phyloP scores from a whole-genome alignment of 1,139 yeast species.

The Debaryomycetaceae sp. region DNA sequence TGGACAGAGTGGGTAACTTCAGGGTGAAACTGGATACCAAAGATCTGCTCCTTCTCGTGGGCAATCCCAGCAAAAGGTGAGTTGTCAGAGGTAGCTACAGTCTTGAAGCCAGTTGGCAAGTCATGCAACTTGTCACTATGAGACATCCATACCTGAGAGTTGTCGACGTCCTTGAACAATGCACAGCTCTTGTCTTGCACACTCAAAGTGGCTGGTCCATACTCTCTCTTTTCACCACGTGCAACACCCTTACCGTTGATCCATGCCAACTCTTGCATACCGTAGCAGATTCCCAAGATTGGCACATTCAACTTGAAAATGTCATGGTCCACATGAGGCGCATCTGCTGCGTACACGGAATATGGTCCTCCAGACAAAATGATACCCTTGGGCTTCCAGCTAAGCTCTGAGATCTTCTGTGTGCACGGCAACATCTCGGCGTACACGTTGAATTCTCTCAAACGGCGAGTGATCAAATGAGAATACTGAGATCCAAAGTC shows the following conservation, averaged over 20 bases:
- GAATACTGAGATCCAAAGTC: slow-evolving; percentile 99
- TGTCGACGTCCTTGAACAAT: slow-evolving; percentile 82
- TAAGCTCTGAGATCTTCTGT: slow-evolving; percentile 85
- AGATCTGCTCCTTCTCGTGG: slow-evolving; percentile 68
- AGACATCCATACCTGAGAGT: slow-evolving; percentile 98
- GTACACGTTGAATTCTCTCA: slow-evolving; percentile 95
- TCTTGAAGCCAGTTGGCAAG: slow-evolving; percentile 83
- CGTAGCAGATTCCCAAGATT: slow-evolving; percentile 95
- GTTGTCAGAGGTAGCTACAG: slow-evolving; percentile 88
- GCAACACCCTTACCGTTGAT: slow-evolving; percentile 93
- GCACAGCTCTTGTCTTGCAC: slow-evolving; percentile 68
- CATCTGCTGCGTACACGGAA: slow-evolving; percentile 91
- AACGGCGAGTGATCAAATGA: slow-evolving; percentile 93
- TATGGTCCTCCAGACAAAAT: slow-evolving; percentile 97
- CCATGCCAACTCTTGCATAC: slow-evolving; percentile 99
- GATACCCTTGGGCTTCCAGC: slow-evolving; percentile 96
- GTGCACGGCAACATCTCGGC: slow-evolving; percentile 99
- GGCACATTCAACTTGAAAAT: slow-evolving; percentile 90
- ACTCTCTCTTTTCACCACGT: slow-evolving; percentile 96
- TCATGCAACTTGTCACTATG: slow-evolving; percentile 96
- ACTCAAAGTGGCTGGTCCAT: slow-evolving; percentile 90
- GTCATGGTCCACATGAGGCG: slow-evolving; percentile 97
- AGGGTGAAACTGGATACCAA: slow-evolving; percentile 98
- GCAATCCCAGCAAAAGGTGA: slow-evolving; percentile 95
- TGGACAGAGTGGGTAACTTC: slow-evolving; percentile 95